These are phyloP conservation scores for Sporobolomyces roseus DNA, from an alignment of 768 basidiomycete species.

Conservation along the genomic window DNA sequence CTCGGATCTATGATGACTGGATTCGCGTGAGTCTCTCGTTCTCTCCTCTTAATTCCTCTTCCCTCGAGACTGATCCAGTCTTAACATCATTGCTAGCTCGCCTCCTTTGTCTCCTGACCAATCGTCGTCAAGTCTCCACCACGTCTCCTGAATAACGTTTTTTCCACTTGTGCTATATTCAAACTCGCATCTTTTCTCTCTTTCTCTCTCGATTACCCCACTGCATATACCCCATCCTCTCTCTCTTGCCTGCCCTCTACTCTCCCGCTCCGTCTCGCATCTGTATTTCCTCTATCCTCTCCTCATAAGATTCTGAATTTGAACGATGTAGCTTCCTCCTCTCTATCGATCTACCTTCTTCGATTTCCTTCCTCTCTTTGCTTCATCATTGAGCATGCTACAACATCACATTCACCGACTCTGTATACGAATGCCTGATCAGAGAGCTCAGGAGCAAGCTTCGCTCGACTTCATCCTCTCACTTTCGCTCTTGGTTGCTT, in stretches of 20 bases:
- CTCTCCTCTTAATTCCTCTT: neutral
- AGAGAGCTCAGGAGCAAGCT: too few species aligned
- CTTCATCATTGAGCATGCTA: neutral
- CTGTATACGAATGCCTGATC: too few species aligned
- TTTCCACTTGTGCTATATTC: neutral
- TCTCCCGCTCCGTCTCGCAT: neutral
- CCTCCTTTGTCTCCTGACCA: conserved; percentile 11
- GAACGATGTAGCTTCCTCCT: too few species aligned
- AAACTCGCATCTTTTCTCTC: neutral
- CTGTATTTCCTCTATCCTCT: too few species aligned
- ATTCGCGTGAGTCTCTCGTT: neutral
- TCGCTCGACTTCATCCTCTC: neutral
- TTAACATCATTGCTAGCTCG: neutral
- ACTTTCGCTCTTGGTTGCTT: neutral
- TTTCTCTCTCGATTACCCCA: neutral
- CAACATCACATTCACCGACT: too few species aligned
- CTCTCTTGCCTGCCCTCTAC: neutral
- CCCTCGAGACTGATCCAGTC: too few species aligned
- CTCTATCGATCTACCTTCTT: too few species aligned
- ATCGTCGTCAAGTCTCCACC: neutral
- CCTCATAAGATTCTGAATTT: too few species aligned
- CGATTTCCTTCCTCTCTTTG: too few species aligned
- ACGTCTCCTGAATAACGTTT: neutral
- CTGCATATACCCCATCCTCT: conserved; percentile 3
- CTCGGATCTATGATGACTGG: conserved; percentile 22